phyloP scores from a whole-genome alignment of 23 red algal genomes.

The Gracilaria vermiculophylla region DNA sequence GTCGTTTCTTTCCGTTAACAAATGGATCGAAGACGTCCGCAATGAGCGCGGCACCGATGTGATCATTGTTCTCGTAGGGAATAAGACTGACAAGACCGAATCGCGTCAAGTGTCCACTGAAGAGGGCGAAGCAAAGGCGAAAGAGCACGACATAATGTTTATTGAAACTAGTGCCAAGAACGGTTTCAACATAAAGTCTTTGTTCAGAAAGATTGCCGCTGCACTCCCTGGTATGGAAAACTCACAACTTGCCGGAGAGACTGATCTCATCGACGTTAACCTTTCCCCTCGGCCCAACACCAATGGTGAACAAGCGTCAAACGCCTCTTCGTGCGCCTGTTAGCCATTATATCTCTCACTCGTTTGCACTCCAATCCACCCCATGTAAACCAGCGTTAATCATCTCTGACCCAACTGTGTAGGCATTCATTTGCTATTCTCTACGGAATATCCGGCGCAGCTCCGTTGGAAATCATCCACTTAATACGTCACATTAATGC shows the following conservation, averaged over 20 bases:
- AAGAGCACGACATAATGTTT: slow-evolving; percentile 99
- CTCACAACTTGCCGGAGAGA: slow-evolving; percentile 71
- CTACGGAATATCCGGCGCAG: not conserved
- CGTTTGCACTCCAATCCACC: not conserved
- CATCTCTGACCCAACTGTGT: not conserved
- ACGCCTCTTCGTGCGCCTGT: slow-evolving; percentile 49
- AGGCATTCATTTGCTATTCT: not conserved
- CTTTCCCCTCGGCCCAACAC: slow-evolving; percentile 61
- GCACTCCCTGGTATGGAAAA: slow-evolving; percentile 94
- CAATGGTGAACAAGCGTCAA: slow-evolving; percentile 2
- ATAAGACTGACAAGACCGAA: slow-evolving; percentile 95
- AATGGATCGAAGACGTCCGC: slow-evolving; percentile 99
- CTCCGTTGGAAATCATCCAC: not conserved
- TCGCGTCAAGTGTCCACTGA: slow-evolving; percentile 88
- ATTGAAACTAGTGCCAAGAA: slow-evolving; percentile 98
- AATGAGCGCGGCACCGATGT: slow-evolving; percentile 97
- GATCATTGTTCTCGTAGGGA: slow-evolving; percentile 97
- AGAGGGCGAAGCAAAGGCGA: slow-evolving; percentile 99
- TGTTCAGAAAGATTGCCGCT: slow-evolving; percentile 99
- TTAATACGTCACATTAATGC: not conserved
- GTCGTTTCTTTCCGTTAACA: slow-evolving; percentile 86
- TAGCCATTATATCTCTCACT: not conserved
- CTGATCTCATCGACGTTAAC: slow-evolving; percentile 88
- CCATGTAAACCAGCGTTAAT: slow-evolving; percentile 17
- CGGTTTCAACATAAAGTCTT: slow-evolving; percentile 96